These are phyloP conservation scores for Yarrowia keelungensis DNA, from an alignment of 805 yeast genomes.

Conservation along the genomic window DNA sequence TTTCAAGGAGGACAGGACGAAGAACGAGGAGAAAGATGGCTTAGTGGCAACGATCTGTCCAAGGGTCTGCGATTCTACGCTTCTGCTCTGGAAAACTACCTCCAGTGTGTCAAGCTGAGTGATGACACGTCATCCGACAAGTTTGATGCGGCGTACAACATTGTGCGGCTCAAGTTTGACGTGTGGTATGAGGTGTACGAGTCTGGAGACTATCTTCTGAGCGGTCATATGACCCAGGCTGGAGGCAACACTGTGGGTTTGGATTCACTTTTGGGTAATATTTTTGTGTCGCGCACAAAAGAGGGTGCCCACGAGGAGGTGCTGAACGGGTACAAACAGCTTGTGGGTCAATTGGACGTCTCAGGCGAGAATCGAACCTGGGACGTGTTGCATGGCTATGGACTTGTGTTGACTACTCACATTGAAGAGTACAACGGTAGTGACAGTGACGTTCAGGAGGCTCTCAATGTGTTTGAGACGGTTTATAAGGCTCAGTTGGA, in stretches of 20 bases:
- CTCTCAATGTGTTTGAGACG: slow-evolving; percentile 41
- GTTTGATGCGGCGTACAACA: slow-evolving; percentile 63
- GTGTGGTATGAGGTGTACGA: slow-evolving; percentile 61
- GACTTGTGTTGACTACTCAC: slow-evolving; percentile 43
- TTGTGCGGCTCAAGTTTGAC: slow-evolving; percentile 63
- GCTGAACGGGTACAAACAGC: slow-evolving; percentile 9
- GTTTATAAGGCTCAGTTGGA: slow-evolving; percentile 41
- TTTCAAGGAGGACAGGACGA: slow-evolving; percentile 66
- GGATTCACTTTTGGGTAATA: slow-evolving; percentile 29
- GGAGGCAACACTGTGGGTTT: slow-evolving; percentile 24
- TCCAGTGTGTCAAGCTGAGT: slow-evolving; percentile 40
- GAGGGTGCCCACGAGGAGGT: slow-evolving; percentile 40
- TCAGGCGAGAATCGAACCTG: slow-evolving; percentile 40
- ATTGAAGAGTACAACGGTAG: slow-evolving; percentile 42
- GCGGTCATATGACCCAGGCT: slow-evolving; percentile 22
- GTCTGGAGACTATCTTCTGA: slow-evolving; percentile 39
- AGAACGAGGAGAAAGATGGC: slow-evolving; percentile 80
- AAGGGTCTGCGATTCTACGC: slow-evolving; percentile 70
- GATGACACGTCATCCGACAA: slow-evolving; percentile 17
- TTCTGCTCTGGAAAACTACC: slow-evolving; percentile 43
- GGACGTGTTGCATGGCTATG: slow-evolving; percentile 43
- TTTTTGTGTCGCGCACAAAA: slow-evolving; percentile 37
- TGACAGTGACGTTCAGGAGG: slow-evolving; percentile 29
- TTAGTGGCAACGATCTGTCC: slow-evolving; percentile 63
- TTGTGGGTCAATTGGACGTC: slow-evolving; percentile 3